Percentiles rank a stretch among this genome's conserved stretches.
Conservation (phyloP, 2,329 filamentous ascomycete genomes). For the Monascus ruber region DNA sequence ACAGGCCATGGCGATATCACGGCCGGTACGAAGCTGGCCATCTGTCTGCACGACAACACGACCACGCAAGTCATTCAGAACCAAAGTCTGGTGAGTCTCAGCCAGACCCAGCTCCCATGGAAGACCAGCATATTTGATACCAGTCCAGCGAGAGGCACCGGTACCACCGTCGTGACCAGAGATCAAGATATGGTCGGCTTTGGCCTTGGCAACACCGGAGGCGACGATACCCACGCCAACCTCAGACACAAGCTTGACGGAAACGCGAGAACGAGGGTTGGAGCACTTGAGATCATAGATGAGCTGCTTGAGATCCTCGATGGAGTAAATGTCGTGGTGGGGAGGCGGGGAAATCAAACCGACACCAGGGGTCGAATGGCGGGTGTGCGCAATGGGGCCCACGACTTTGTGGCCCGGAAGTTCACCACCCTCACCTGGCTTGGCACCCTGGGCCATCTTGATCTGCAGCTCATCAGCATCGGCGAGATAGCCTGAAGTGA, state of each 20-base stretch:
- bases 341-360: conserved; percentile 92
- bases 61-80: conserved; percentile 88
- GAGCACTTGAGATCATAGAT: conserved; percentile 98
- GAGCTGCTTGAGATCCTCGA: conserved; percentile 93
- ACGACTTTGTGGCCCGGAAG: conserved; percentile 95
- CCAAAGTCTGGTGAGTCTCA: conserved; percentile 91
- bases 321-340: conserved; percentile 97
- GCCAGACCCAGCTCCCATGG: conserved; percentile 95
- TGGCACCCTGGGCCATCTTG: conserved; percentile 98
- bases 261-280: conserved; percentile 81
- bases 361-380: conserved; percentile 92
- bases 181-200: conserved; percentile 92
- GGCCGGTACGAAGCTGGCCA: conserved; percentile 82
- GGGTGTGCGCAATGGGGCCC: conserved; percentile 81
- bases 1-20: conserved; percentile 90
- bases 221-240: conserved; percentile 96
- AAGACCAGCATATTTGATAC: conserved; percentile 95
- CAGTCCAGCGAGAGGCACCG: conserved; percentile 92
- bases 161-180: conserved; percentile 96
- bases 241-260: conserved; percentile 95
- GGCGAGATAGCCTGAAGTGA: conserved; percentile 86
- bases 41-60: conserved; percentile 95
- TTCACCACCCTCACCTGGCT: conserved; percentile 95
- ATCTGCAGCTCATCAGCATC: conserved; percentile 96
- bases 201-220: conserved; percentile 93